Evolutionary conservation across 176 grass and related monocot species (phyloP).

Genomic region (Cenchrus purpureus): DNA sequence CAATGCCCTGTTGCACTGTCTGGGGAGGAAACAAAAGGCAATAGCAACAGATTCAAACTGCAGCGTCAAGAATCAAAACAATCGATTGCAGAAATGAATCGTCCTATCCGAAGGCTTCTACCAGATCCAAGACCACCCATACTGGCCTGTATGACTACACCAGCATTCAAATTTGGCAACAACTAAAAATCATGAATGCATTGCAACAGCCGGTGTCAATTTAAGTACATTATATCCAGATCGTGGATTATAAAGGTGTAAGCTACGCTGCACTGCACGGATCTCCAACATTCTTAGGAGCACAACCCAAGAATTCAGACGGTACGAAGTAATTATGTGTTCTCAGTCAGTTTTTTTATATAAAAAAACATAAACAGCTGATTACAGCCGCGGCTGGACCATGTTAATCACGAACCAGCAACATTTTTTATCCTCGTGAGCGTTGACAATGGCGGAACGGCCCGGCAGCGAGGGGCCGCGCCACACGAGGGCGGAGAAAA

Average conservation of each 20-base stretch:
- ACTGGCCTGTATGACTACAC: not conserved
- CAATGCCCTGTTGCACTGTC: constrained; percentile 75
- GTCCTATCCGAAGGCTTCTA: not conserved
- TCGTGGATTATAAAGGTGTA: not conserved
- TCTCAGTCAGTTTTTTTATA: not conserved
- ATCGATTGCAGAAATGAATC: not conserved
- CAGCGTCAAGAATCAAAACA: constrained; percentile 14
- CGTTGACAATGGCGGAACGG: not conserved
- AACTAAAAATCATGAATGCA: not conserved
- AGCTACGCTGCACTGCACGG: no score
- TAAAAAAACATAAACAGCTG: not conserved
- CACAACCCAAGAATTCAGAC: not conserved
- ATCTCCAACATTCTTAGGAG: not conserved
- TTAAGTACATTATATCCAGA: not conserved
- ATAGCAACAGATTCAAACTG: constrained; percentile 21
- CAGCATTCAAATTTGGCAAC: not conserved
- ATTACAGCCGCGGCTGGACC: not conserved
- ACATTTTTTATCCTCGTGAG: not conserved
- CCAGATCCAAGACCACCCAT: not conserved
- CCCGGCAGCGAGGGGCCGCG: not conserved
- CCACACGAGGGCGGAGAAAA: not conserved
- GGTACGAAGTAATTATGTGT: not conserved
- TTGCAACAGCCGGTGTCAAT: not conserved
- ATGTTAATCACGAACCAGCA: not conserved
- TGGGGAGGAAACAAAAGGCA: constrained; percentile 43